Percentiles rank a stretch among this genome's conserved stretches.
Evolutionary conservation across 192 early-diverging fungal genomes (phyloP).

Genomic region (Coemansia sp.): DNA sequence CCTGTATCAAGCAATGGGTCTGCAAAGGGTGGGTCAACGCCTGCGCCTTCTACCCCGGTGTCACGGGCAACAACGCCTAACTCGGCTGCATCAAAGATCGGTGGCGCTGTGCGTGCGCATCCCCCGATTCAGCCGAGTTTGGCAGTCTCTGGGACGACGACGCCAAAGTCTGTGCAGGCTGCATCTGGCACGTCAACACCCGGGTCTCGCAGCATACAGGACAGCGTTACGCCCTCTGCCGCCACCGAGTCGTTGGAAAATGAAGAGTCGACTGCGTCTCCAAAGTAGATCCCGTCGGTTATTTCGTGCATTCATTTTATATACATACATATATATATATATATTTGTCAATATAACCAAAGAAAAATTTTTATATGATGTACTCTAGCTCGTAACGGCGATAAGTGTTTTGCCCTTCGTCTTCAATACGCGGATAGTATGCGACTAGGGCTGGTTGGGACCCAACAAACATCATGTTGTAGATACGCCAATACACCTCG

Average conservation of each 20-base stretch:
- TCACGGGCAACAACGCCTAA: slow-evolving; percentile 42
- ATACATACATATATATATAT: no score
- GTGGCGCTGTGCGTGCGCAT: slow-evolving; percentile 1
- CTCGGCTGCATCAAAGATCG: slow-evolving; percentile 5
- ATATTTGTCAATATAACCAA: not conserved
- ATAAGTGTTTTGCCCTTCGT: slow-evolving; percentile 75
- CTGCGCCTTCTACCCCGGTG: slow-evolving; percentile 17
- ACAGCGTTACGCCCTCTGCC: not conserved
- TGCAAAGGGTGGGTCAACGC: slow-evolving; percentile 11
- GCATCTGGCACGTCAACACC: not conserved
- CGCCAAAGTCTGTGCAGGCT: slow-evolving; percentile 1
- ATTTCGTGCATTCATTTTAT: not conserved
- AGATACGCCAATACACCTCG: slow-evolving; percentile 99
- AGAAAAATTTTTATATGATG: slow-evolving; percentile 47
- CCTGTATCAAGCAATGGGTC: slow-evolving; percentile 4
- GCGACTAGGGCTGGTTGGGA: slow-evolving; percentile 89
- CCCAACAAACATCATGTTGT: slow-evolving; percentile 92
- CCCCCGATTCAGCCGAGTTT: not conserved
- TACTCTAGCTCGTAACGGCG: slow-evolving; percentile 82
- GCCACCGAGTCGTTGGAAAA: not conserved
- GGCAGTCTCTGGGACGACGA: slow-evolving; percentile 6
- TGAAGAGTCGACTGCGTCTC: not conserved
- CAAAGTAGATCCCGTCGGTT: not conserved
- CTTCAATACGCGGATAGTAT: slow-evolving; percentile 88
- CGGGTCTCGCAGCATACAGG: not conserved